phyloP scores from a whole-genome alignment of 2,329 filamentous ascomycete species.

The Xylaria arbuscula region DNA sequence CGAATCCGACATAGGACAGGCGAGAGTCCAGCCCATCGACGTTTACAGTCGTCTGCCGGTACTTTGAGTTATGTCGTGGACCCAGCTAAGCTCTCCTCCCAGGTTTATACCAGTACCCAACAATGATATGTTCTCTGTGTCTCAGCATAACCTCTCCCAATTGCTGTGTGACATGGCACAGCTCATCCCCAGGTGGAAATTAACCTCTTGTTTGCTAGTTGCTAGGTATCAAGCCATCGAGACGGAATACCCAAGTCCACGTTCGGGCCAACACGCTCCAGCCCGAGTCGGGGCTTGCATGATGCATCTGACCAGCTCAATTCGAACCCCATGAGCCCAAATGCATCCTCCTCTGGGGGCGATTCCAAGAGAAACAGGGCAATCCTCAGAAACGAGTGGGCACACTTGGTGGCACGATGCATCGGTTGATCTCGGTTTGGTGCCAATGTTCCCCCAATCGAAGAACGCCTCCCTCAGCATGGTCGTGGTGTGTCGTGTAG shows the following conservation, averaged over 20 bases:
- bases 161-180: conserved; percentile 13
- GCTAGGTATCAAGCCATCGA: not conserved
- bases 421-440: conserved; percentile 24
- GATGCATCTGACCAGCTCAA: conserved; percentile 31
- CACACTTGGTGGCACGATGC: conserved; percentile 24
- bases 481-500: not conserved
- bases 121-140: not conserved
- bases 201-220: conserved; percentile 3
- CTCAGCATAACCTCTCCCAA: not conserved
- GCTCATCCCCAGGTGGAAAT: not conserved
- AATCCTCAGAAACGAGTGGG: conserved; percentile 43
- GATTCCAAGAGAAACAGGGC: conserved; percentile 31
- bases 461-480: conserved; percentile 24
- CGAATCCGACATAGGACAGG: not conserved
- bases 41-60: not conserved
- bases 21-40: not conserved
- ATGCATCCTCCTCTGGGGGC: conserved; percentile 35
- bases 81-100: not conserved
- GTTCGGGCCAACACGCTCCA: conserved; percentile 24
- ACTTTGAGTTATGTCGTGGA: conserved; percentile 4
- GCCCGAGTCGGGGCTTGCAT: conserved; percentile 23
- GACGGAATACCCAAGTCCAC: conserved; percentile 14
- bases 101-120: not conserved
- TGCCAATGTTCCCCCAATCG: conserved; percentile 37
- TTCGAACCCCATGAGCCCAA: conserved; percentile 41